Base-by-base conservation (phyloP, 192 early-diverging fungal species). In the Entomortierella parvispora region DNA sequence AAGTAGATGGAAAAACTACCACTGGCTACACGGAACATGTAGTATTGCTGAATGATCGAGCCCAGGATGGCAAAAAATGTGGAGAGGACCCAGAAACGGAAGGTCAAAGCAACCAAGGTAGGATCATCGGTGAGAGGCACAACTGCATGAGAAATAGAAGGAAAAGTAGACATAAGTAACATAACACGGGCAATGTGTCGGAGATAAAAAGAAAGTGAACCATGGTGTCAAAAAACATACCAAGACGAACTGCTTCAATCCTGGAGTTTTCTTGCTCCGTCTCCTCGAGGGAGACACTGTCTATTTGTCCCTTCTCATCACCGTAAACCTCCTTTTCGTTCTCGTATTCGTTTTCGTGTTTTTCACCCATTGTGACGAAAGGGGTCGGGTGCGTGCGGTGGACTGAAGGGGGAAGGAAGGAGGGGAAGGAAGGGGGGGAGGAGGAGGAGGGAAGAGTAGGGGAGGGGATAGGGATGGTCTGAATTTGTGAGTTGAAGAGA, bases 81-180 rank as follows among this genome's bases (percentile, higher is more conserved):
- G 49, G 77, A 69, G 42, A 86, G 58, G 12, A 81, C 50, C 81
- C 81, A 86, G 29, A 72, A 71, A 26, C 85, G 71, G 49, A 83
- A 80, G 15, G 85, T 85, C 32, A 85, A 29, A n/a, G 72, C 49
- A 32, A 76, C 70, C 55, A 84, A 52, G 18, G 68, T 63, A 29
- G 74, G 62, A 65, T 87, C 83, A 55, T 71, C 69, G 42, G 57
- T 58, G 57, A 58, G 57, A 58, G 57, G 57, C 57, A 58, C 57
- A 58, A 58, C 57, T 58, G 43, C 28, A 12, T 56, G 10, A 37
- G 54, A 56, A 56, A 22, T 56, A 56, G 33, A 56, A 56, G 23
- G 34, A 37, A n/a, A 11, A 18, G 29, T 18, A 29, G 6, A 23
- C 4, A 0, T 17, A 56, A 37, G n/a, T 6, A 56, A 56, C 18